phyloP scores from a whole-genome alignment of 2,329 filamentous ascomycete genomes.

The Apiospora arundinis region DNA sequence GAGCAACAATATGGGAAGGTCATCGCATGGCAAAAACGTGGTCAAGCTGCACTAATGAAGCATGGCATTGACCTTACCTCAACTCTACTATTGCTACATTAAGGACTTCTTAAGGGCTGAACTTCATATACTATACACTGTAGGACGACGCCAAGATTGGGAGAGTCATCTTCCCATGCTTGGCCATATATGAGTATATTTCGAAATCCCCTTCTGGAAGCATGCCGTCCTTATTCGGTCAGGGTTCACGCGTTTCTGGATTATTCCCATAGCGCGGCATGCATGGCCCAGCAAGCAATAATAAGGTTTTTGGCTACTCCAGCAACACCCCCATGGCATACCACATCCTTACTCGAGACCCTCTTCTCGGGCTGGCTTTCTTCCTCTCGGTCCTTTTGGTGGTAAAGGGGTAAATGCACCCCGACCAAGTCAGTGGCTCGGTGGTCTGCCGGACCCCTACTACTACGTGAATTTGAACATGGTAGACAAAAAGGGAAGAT shows the following conservation, averaged over 20 bases:
- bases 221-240: neutral
- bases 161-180: neutral
- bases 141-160: neutral
- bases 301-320: neutral
- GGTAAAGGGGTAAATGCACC: neutral
- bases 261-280: neutral
- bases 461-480: neutral
- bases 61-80: neutral
- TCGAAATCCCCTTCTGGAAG: constrained; percentile 1
- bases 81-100: neutral
- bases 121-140: neutral
- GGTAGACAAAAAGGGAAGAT: neutral
- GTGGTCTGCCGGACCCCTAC: neutral
- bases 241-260: neutral
- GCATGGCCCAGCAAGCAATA: neutral
- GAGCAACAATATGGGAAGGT: neutral
- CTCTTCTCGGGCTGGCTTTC: neutral
- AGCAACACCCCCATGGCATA: neutral
- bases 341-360: neutral
- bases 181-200: neutral
- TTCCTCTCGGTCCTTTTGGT: neutral
- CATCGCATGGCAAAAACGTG: constrained; percentile 12
- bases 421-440: neutral
- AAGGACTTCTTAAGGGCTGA: too few relatives aligned
- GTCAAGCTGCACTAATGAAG: neutral